Conservation (phyloP, 305 asterid species). For the Ilex paraguariensis region DNA sequence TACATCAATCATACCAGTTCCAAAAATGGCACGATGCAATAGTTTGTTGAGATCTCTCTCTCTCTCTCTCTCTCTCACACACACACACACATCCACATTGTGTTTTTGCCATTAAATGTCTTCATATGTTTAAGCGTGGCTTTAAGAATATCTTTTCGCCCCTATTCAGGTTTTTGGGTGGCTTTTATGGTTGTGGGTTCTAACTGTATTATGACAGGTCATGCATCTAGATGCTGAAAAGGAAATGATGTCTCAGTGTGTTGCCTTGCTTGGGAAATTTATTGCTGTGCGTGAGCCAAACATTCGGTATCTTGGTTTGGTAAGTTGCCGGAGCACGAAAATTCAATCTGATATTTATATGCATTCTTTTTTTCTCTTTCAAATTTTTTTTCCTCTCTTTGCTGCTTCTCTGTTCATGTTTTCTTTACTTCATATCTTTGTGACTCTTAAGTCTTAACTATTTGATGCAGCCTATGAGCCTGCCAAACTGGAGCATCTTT, state of each 20-base stretch:
- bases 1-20: no score
- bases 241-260: conserved; percentile 99
- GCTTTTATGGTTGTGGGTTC: conserved; percentile 8
- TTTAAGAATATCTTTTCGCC: not conserved
- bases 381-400: not conserved
- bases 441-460: no score
- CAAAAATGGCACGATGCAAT: no score
- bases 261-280: conserved; percentile 98
- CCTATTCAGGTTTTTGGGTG: not conserved
- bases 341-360: not conserved
- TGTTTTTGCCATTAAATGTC: no score
- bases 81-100: no score
- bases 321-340: conserved; percentile 35
- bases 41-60: no score
- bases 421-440: no score
- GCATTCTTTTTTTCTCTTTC: conserved; percentile 11
- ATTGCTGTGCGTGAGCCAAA: conserved; percentile 99
- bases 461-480: not conserved
- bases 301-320: conserved; percentile 98
- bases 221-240: conserved; percentile 99
- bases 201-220: conserved; percentile 46
- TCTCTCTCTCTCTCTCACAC: no score
- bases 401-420: no score
- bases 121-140: no score
- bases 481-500: not conserved